Evolutionary conservation across 2,329 filamentous ascomycete species (phyloP), one percentile per base, ranked within the genome.

Genomic region (Salinomyces thailandicus): DNA sequence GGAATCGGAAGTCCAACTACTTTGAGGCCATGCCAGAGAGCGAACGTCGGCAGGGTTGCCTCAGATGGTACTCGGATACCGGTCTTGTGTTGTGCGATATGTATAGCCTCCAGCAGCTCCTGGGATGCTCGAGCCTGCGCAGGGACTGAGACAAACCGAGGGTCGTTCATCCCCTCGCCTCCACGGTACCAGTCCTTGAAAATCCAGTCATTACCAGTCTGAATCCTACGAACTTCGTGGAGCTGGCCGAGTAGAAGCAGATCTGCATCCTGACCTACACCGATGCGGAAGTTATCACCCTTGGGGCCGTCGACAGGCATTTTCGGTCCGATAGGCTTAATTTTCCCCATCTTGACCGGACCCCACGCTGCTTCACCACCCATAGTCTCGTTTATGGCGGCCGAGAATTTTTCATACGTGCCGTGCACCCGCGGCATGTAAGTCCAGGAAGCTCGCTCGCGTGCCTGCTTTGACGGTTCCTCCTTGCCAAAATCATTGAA

Each of bases 211-310:
- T 35, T 18, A 7, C 22, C 14, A 16, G 11, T 35, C n/a, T 45
- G 36, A 20, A 44, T 35, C 7, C 38, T 34, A 13, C 26, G 30
- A 7, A 39, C 43, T 13, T 46, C 41, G 30, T 35, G 31, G 9
- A 46, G 8, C 2, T 34, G 37, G 26, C 37, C 38, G 4, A 46
- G 32, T 5, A 48, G 36, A 9, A 48, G 35, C 46, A 91, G 73
- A 58, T 95, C 87, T 8, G 87, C 85, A 35, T 91, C 82, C 58
- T 93, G 85, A 35, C 76, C 83, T 1, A 89, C 81, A 18, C 87
- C 86, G 85, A 85, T 93, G 35, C 71, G 61, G 55, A 87, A 85
- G 45, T 78, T 75, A 52, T 93, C 85, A 43, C 81, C 79, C 5
- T 33, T 36, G 5, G 45, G 32, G 35, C 89, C 83, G 49, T 83